phyloP scores from a whole-genome alignment of 805 yeast genomes.

The Teunomyces panamensis region DNA sequence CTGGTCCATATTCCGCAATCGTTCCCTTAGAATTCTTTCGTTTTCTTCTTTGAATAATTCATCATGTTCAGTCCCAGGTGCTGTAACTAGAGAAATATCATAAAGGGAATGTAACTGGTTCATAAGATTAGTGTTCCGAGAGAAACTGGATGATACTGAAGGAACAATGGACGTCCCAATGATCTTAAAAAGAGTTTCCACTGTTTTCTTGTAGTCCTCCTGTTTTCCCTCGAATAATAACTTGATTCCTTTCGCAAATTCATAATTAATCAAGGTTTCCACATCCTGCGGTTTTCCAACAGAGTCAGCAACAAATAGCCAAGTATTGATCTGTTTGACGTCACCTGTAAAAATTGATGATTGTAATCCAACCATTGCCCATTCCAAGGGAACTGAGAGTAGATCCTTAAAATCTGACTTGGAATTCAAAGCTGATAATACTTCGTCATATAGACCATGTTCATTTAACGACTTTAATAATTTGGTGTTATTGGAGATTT shows the following conservation, averaged over 20 bases:
- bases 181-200: slow-evolving; percentile 50
- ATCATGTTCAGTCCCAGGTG: slow-evolving; percentile 10
- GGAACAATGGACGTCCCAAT: slow-evolving; percentile 59
- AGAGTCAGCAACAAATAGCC: slow-evolving; percentile 56
- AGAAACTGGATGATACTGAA: slow-evolving; percentile 35
- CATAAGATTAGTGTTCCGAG: slow-evolving; percentile 36
- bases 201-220: slow-evolving; percentile 32
- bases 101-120: slow-evolving; percentile 34
- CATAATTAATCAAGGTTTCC: slow-evolving; percentile 56
- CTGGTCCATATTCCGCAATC: slow-evolving; percentile 37
- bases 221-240: slow-evolving; percentile 37
- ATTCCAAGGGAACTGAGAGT: slow-evolving; percentile 43
- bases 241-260: slow-evolving; percentile 61
- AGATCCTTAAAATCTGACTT: slow-evolving; percentile 19
- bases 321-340: slow-evolving; percentile 44
- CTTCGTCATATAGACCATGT: slow-evolving; percentile 71
- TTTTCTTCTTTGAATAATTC: slow-evolving; percentile 11
- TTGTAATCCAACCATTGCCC: slow-evolving; percentile 68
- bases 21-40: slow-evolving; percentile 21
- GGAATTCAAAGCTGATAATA: slow-evolving; percentile 49
- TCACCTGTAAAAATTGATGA: slow-evolving; percentile 71
- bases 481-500: slow-evolving; percentile 45
- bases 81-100: slow-evolving; percentile 28
- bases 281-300: slow-evolving; percentile 40
- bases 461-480: slow-evolving; percentile 69